These are phyloP conservation scores for Botryotinia globosa DNA, from an alignment of 2,329 filamentous ascomycete species.

Conservation along the genomic window DNA sequence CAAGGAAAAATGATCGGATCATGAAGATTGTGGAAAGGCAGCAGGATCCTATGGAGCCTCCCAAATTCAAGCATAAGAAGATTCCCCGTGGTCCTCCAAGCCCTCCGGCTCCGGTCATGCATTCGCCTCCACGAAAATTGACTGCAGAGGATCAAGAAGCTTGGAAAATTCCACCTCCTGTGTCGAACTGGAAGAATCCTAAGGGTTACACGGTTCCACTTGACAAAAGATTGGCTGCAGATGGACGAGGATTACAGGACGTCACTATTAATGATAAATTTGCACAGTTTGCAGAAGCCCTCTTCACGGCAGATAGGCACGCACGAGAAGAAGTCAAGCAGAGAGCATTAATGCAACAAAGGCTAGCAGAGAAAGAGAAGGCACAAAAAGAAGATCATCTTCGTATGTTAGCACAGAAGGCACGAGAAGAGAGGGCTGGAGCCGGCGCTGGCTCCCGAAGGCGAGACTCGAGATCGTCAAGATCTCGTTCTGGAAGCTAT, in stretches of 20 bases:
- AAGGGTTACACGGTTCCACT: conserved; percentile 96
- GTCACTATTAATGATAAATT: conserved; percentile 98
- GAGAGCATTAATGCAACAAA: conserved; percentile 90
- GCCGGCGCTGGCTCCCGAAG: conserved; percentile 46
- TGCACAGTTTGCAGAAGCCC: conserved; percentile 88
- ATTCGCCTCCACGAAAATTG: conserved; percentile 89
- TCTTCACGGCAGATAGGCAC: conserved; percentile 92
- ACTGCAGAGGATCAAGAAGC: conserved; percentile 96
- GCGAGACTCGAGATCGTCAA: conserved; percentile 39
- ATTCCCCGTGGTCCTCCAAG: conserved; percentile 90
- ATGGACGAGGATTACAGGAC: conserved; percentile 88
- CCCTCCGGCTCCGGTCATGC: conserved; percentile 90
- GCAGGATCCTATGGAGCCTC: conserved; percentile 91
- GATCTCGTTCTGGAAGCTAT: conserved; percentile 49
- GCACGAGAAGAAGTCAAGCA: conserved; percentile 94
- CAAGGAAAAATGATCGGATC: conserved; percentile 87
- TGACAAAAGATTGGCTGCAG: conserved; percentile 91
- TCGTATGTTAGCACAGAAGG: conserved; percentile 83
- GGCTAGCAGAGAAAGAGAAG: conserved; percentile 95
- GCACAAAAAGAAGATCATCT: conserved; percentile 89
- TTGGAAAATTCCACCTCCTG: conserved; percentile 86
- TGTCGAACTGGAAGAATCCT: conserved; percentile 99
- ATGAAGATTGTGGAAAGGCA: conserved; percentile 98
- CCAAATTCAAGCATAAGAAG: conserved; percentile 99
- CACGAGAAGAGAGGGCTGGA: conserved; percentile 73